A percentile compares a stretch with the other conserved stretches of the same genome.
phyloP scores from a whole-genome alignment of 495 filamentous ascomycete genomes.

The Evansstolkia leycettana region DNA sequence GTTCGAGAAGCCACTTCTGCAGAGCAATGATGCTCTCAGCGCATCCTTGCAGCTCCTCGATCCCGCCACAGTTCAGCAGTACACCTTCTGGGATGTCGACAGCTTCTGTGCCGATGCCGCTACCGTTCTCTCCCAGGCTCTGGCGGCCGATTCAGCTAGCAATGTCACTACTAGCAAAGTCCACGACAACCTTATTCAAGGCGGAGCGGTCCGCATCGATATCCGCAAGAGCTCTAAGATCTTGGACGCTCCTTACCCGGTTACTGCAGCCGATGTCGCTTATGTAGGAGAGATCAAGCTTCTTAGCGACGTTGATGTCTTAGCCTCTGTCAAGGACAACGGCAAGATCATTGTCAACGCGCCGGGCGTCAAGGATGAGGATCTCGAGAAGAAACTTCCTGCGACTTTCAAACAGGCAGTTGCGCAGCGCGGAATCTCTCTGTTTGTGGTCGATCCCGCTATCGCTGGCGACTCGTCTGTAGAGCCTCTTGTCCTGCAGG shows the following conservation, averaged over 20 bases:
- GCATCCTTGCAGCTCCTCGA: constrained; percentile 35
- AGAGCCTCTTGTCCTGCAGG: constrained; percentile 51
- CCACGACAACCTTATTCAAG: constrained; percentile 79
- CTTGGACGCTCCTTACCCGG: constrained; percentile 70
- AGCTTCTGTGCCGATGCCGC: constrained; percentile 55
- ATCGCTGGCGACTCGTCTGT: constrained; percentile 46
- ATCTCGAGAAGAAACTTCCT: constrained; percentile 80
- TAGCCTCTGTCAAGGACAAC: constrained; percentile 55
- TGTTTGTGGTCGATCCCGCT: constrained; percentile 62
- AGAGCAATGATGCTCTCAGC: constrained; percentile 21
- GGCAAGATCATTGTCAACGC: constrained; percentile 65
- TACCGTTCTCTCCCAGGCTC: constrained; percentile 51
- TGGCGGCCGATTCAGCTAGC: constrained; percentile 60
- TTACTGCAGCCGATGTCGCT: constrained; percentile 65
- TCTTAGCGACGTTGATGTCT: constrained; percentile 59
- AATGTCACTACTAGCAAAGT: constrained; percentile 66
- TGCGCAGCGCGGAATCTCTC: constrained; percentile 49
- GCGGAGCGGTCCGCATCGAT: constrained; percentile 74
- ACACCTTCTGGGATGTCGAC: constrained; percentile 88
- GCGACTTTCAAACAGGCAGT: constrained; percentile 51
- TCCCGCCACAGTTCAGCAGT: constrained; percentile 51
- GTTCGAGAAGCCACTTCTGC: constrained; percentile 41
- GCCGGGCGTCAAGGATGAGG: constrained; percentile 70
- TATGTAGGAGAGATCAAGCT: constrained; percentile 71
- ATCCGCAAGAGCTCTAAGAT: constrained; percentile 71